These are phyloP conservation scores for Babjeviella inositovora DNA, from an alignment of 805 yeast genomes.

Conservation along the genomic window DNA sequence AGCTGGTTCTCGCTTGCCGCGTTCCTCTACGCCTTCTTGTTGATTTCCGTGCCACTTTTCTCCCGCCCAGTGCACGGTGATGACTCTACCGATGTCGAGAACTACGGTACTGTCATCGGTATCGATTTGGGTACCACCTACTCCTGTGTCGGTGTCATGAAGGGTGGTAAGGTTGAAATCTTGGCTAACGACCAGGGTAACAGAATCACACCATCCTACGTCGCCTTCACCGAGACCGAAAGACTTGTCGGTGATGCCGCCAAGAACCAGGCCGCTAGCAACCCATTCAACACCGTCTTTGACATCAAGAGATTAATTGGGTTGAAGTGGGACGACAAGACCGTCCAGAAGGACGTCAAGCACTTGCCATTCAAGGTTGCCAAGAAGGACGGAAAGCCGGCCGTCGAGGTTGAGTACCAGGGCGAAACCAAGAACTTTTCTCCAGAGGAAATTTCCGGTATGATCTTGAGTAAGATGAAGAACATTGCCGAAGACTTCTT, in stretches of 20 bases:
- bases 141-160: conserved; percentile 19
- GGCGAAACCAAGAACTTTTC: conserved; percentile 22
- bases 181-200: conserved; percentile 28
- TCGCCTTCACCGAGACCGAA: conserved; percentile 25
- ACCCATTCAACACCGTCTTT: conserved; percentile 22
- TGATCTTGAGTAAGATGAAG: conserved; percentile 22
- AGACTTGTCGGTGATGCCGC: conserved; percentile 27
- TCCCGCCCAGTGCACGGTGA: conserved; percentile 4
- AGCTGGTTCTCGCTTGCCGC: conserved; percentile 3
- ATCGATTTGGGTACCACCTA: conserved; percentile 29
- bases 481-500: conserved; percentile 82
- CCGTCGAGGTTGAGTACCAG: conserved; percentile 20
- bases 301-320: conserved; percentile 26
- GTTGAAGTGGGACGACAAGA: conserved; percentile 16
- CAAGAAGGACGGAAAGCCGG: conserved; percentile 21
- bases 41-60: background rate
- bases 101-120: conserved; percentile 59
- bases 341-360: conserved; percentile 17
- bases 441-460: conserved; percentile 24
- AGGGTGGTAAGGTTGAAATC: conserved; percentile 23
- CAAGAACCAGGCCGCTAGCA: conserved; percentile 26
- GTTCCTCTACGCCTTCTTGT: conserved; percentile 4
- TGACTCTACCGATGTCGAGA: conserved; percentile 15
- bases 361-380: conserved; percentile 22
- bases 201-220: conserved; percentile 26